Evolutionary conservation across 805 yeast species (phyloP), one percentile per base, ranked within the genome.

Genomic region (Zygotorulaspora danielsina): DNA sequence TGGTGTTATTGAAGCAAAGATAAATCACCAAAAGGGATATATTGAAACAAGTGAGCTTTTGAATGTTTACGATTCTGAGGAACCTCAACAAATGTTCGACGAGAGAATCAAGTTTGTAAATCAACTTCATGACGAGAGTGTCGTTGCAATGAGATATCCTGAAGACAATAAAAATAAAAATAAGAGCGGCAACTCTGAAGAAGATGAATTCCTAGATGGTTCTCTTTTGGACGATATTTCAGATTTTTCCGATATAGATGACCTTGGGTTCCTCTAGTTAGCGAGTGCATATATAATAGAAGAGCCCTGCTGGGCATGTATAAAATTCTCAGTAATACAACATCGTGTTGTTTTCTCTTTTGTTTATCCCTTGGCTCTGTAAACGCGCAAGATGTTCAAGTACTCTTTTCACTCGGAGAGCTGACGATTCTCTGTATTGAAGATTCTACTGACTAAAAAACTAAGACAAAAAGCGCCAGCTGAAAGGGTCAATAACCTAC

Each of bases 111-210:
- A 79, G 53, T 94, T 93, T 65, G 90, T 96, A 58, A 83, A 87
- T 67, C 75, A 82, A 33, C 73, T 90, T 50, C 95, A 90, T 66
- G 87, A 88, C 53, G 97, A 90, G 55, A 78, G 86, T 62, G 94
- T 90, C 43, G 84, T 86, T 66, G 87, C 95, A 6, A 87, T 93
- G 97, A 78, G 97, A 55, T 93, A 86, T 65, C 95, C 96, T 6
- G 67, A 63, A 20, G 57, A 56, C 42, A 55, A 50, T 33, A 56
- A 59, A 34, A 39, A 40, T 22, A 49, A 49, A n/a, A 42, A 43
- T 28, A 52, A 51, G 20, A 46, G 44, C 33, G 46, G 48, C 19
- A 36, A 40, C 15, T 42, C 48, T 18, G 48, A 49, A 15, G 45
- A 46, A 13, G 56, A 46, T 15, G 52, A 53, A 10, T 45, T 45